Base-by-base conservation (phyloP, 169 alveolate species). In the Plasmodium ovale region DNA sequence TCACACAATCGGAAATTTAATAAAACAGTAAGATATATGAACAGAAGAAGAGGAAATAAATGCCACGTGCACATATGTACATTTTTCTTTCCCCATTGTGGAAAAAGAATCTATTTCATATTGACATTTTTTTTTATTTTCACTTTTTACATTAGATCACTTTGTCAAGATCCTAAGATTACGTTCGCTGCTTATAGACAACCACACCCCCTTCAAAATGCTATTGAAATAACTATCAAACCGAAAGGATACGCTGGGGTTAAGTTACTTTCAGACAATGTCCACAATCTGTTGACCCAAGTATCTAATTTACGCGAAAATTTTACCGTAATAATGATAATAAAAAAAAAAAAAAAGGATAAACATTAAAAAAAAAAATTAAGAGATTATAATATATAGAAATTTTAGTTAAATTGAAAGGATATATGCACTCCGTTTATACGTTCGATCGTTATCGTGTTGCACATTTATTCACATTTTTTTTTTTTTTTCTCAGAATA, bases 171-270 rank as follows among this genome's bases (percentile, higher is more conserved):
- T 29, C 91, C 91, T 47, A 49, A 84, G 53, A 87, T 84, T 23
- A 68, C 87, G 37, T 84, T 84, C 39, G 73, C 91, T 1, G 91
- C 91, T 12, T 84, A 68, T 49, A 84, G 91, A 54, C 73, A 68
- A 33, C 91, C 91, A 21, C 91, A 84, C 29, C 91, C 91, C 44
- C 73, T 84, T 16, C 72, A 68, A 84, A 67, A 84, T 71, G 58
- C 42, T 0, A 69, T 84, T 44, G 91, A 84, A 64, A 84, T 84
- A 54, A 68, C 84, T 10, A 69, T 84, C 2, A 84, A 59, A 42
- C 91, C 91, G 16, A 84, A 68, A 51, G 91, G 91, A 16, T 84
- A 68, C 56, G 87, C 87, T 10, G 91, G 91, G 19, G 91, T 69
- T 14, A 84, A 84, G 19, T 56, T 84, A 60, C 87, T 84, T 68